phyloP scores from a whole-genome alignment of 2,329 filamentous ascomycete genomes.

The Botrytis squamosa region DNA sequence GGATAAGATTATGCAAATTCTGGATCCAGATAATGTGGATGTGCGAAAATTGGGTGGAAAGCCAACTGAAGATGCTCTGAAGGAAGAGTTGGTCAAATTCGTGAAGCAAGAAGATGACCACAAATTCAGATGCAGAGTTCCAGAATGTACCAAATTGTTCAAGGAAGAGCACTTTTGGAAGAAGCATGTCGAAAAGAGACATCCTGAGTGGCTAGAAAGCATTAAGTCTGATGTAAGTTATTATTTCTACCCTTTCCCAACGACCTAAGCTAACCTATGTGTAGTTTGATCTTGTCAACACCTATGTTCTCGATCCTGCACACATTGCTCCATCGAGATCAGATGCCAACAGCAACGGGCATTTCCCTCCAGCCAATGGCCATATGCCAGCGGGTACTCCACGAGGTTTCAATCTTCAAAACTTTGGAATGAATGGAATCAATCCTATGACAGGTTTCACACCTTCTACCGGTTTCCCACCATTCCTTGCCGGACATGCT shows the following conservation, averaged over 20 bases:
- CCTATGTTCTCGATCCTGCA: constrained; percentile 89
- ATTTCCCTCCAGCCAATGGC: constrained; percentile 79
- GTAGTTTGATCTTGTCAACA: constrained; percentile 86
- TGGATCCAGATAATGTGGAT: constrained; percentile 86
- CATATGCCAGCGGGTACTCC: constrained; percentile 81
- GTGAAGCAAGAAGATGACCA: constrained; percentile 98
- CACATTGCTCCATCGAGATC: constrained; percentile 92
- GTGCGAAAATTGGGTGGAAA: constrained; percentile 89
- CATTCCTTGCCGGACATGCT: constrained; percentile 53
- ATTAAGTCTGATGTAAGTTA: constrained; percentile 77
- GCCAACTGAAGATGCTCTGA: constrained; percentile 77
- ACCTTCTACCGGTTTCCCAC: constrained; percentile 46
- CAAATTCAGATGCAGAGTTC: constrained; percentile 95
- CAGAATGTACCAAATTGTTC: constrained; percentile 94
- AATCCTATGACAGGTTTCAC: constrained; percentile 59
- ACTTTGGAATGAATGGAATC: constrained; percentile 61
- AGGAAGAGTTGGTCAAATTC: constrained; percentile 81
- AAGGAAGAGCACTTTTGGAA: constrained; percentile 97
- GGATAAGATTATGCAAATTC: constrained; percentile 88
- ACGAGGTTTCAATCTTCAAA: constrained; percentile 83
- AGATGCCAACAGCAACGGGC: constrained; percentile 92
- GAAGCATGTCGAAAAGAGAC: constrained; percentile 96
- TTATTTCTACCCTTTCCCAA: not conserved
- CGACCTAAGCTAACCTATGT: constrained; percentile 39
- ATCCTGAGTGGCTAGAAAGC: constrained; percentile 79